Evolutionary conservation across 83 land plant genomes (phyloP).

Genomic region (Larix sibirica): DNA sequence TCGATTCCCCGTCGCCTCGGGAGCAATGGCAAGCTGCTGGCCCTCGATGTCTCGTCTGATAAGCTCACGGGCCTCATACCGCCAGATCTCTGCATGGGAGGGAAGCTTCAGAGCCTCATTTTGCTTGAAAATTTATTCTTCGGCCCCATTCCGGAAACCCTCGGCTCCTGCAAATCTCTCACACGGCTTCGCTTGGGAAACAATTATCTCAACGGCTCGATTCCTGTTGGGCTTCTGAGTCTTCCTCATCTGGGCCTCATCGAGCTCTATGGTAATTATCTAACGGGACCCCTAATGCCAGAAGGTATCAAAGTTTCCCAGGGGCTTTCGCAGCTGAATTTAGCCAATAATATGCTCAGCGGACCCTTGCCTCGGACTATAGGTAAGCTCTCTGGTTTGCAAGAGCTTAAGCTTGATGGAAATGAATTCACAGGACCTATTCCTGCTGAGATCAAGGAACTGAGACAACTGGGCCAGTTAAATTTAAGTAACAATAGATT

Average conservation of each 20-base stretch:
- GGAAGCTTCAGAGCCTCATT: conserved; percentile 51
- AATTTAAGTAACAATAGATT: conserved; percentile 30
- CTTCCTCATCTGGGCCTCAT: conserved; percentile 50
- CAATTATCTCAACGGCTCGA: conserved; percentile 68
- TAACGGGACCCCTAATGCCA: conserved; percentile 43
- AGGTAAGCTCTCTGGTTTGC: too few relatives aligned
- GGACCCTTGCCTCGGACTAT: too few relatives aligned
- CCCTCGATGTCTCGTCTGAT: conserved; percentile 70
- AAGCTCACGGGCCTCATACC: conserved; percentile 80
- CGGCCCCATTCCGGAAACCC: conserved; percentile 64
- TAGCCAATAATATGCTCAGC: conserved; percentile 37
- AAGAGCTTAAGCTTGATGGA: too few relatives aligned
- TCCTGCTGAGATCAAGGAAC: too few relatives aligned
- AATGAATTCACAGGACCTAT: too few relatives aligned
- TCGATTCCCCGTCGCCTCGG: conserved; percentile 59
- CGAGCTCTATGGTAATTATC: conserved; percentile 63
- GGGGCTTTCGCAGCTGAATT: conserved; percentile 34
- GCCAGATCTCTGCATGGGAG: conserved; percentile 28
- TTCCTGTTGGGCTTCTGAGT: conserved; percentile 56
- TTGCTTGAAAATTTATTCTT: conserved; percentile 55
- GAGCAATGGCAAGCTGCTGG: conserved; percentile 31
- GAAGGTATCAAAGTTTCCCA: conserved; percentile 18
- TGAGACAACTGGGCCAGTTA: not conserved
- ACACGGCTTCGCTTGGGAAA: conserved; percentile 53
- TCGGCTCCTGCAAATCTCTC: conserved; percentile 57